phyloP scores from a whole-genome alignment of 768 basidiomycete genomes.

The Coprinopsis cinerea region DNA sequence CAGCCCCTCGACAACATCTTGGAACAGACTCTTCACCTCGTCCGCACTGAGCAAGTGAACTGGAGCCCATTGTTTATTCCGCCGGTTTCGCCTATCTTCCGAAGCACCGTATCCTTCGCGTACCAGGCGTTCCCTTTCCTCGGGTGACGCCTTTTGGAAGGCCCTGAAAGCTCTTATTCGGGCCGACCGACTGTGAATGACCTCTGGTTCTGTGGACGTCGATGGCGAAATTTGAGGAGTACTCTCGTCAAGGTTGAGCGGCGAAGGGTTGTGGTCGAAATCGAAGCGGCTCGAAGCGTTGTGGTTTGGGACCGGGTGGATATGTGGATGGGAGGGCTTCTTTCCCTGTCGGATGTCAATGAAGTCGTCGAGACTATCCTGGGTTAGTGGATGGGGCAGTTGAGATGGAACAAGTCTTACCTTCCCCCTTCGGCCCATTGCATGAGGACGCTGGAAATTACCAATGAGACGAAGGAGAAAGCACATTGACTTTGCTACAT shows the following conservation, averaged over 20 bases:
- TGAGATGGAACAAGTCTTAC: neutral
- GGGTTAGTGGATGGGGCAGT: neutral
- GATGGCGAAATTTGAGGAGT: conserved; percentile 17
- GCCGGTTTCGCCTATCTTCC: conserved; percentile 17
- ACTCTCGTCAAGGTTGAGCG: conserved; percentile 3
- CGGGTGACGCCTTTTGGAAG: conserved; percentile 57
- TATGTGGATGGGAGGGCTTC: conserved; percentile 42
- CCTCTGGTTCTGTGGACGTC: conserved; percentile 1
- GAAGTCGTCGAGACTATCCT: conserved; percentile 68
- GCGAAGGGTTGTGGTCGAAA: conserved; percentile 13
- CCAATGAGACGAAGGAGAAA: no score
- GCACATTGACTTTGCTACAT: conserved; percentile 21
- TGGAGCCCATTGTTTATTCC: conserved; percentile 47
- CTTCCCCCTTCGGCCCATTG: conserved; percentile 86
- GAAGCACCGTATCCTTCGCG: conserved; percentile 24
- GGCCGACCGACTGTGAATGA: conserved; percentile 51
- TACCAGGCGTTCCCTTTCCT: conserved; percentile 57
- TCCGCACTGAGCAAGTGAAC: conserved; percentile 83
- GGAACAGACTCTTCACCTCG: conserved; percentile 76
- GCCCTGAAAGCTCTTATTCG: conserved; percentile 74
- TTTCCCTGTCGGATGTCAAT: conserved; percentile 76
- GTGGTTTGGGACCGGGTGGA: conserved; percentile 30
- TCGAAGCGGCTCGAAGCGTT: conserved; percentile 20
- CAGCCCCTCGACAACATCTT: conserved; percentile 82
- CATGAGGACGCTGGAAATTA: conserved; percentile 65